These are phyloP conservation scores for Ogataea salicorniae DNA, from an alignment of 805 yeast genomes.

Conservation along the genomic window DNA sequence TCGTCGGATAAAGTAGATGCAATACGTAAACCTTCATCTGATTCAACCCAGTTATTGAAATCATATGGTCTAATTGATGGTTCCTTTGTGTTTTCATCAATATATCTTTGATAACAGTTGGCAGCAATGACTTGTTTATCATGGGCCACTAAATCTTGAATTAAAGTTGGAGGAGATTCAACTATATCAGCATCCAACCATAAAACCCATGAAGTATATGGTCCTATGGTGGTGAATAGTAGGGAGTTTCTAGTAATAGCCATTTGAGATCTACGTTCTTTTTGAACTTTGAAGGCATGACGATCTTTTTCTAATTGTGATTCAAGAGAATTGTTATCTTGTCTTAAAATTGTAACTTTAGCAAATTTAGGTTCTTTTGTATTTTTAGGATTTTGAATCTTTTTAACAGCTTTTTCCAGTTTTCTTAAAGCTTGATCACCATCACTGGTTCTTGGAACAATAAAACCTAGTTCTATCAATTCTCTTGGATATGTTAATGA, in stretches of 20 bases:
- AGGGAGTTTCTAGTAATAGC: conserved; percentile 91
- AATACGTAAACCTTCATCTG: conserved; percentile 70
- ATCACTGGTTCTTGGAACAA: conserved; percentile 73
- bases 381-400: conserved; percentile 54
- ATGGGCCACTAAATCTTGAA: conserved; percentile 83
- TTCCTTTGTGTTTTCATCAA: conserved; percentile 49
- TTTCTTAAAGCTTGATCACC: conserved; percentile 76
- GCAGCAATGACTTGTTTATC: conserved; percentile 87
- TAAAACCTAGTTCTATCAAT: conserved; percentile 83
- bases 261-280: conserved; percentile 85
- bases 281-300: conserved; percentile 83
- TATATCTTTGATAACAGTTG: conserved; percentile 84
- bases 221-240: conserved; percentile 81
- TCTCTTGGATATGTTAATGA: conserved; percentile 77
- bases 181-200: conserved; percentile 96
- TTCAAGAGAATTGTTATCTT: conserved; percentile 74
- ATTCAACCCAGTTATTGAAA: conserved; percentile 92
- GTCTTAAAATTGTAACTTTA: conserved; percentile 83
- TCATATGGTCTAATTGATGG: conserved; percentile 80
- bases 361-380: conserved; percentile 60
- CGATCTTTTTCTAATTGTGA: conserved; percentile 82
- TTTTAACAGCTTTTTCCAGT: conserved; percentile 72
- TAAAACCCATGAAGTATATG: conserved; percentile 88
- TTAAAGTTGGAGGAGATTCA: conserved; percentile 76
- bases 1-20: conserved; percentile 75